Base-by-base conservation (phyloP, 805 yeast genomes). In the Candida vartiovaarae region DNA sequence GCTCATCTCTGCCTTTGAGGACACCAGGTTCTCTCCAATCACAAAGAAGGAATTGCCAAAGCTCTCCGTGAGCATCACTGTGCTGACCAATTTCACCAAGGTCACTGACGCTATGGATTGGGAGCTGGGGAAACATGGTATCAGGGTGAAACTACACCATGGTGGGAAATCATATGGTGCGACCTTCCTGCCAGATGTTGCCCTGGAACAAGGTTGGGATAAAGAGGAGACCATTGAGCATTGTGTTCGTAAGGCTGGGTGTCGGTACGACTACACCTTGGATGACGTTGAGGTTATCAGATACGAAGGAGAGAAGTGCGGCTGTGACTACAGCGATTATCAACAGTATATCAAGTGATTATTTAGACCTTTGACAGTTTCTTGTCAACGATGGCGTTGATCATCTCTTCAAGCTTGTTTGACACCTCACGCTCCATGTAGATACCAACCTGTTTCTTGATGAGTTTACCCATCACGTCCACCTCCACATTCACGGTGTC, bases 121-220 rank as follows among this genome's bases (percentile, higher is more conserved):
- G 98, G 71, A 63, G 6, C 60, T 91, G 38, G 98, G 99, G 0
- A 59, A 56, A 10, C 93, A 93, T 61, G 99, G 99, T 0, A 74
- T 93, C 20, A 71, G 78, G 43, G 73, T 89, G 5, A 59, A 65
- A 15, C 78, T 87, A 52, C 57, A 57, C 8, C 54, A 65, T 23
- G 52, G 58, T 6, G 71, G 74, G 2, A 56, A 64, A 4, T 46
- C 57, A 0, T 71, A 68, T 28, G 75, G 82, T 40, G 88, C 97
- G 0, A 93, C 98, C 0, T 93, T 88, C 53, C 64, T 93, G 34
- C 99, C 99, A 0, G 84, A 80, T 35, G 98, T 93, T 1, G 95
- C 96, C 24, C 71, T 66, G 4, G 98, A 91, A 52, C 95, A 90
- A 53, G 79, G 76, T 2, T 88, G 96, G 96, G 74, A 73, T 51